Evolutionary conservation across 2,329 filamentous ascomycete genomes (phyloP), one percentile per base, ranked within the genome.

Genomic region (Magnaporthiopsis poae): DNA sequence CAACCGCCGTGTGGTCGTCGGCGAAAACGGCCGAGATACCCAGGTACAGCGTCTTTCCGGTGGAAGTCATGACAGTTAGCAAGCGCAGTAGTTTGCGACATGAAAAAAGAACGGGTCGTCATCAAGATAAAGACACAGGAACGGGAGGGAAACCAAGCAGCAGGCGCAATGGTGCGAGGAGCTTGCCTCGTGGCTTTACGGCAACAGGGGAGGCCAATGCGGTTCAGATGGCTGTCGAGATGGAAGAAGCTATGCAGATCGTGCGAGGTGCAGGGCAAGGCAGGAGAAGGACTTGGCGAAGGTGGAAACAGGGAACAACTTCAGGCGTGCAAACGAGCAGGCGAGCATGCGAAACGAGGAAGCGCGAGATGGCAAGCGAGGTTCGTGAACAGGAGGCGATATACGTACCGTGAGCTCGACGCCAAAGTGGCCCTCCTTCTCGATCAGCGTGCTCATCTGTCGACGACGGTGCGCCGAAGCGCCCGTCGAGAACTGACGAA

Each of bases 21-120:
- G 79, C 75, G 63, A 82, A 78, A 63, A 82, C 78, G 60, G 84
- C 84, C 3, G 88, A 86, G 46, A 90, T 83, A 66, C 88, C 88
- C 60, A 86, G 75, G 70, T 84, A 90, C 63, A 89, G 80, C 7
- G 82, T 82, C 84, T 86, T 31, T 11, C 18, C 8, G 67, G 63
- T 27, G n/a, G 5, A 7, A 56, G 18, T 13, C 46, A 56, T 52
- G 15, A 21, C 21, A 3, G 8, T 52, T 52, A 52, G 39, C 18
- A 36, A 36, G 12, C 12, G 11, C 11, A 13, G 9, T 3, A 13
- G 35, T 12, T 36, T 13, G 11, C 35, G 11, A 35, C 11, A 36
- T 11, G 3, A 36, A 13, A 36, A 13, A 36, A 11, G 11, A 12
- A 13, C 12, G 35, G 35, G 35, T 11, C 11, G 35, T 36, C 12